A percentile compares a stretch with the other conserved stretches of the same genome.
phyloP scores from a whole-genome alignment of 2,329 filamentous ascomycete genomes.

The Aspergillus pseudoterreus region DNA sequence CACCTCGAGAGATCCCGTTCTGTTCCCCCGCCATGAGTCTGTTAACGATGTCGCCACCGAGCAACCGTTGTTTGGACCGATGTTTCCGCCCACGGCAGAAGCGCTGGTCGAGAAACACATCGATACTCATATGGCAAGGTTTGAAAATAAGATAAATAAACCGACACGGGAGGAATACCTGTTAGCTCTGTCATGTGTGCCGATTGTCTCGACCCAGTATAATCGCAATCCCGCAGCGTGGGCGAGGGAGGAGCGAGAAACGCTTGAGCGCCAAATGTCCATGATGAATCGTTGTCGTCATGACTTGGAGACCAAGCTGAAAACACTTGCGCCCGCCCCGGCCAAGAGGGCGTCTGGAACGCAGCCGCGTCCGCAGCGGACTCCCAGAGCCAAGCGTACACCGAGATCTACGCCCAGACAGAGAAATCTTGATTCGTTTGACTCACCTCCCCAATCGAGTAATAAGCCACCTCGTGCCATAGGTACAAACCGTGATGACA shows the following conservation, averaged over 20 bases:
- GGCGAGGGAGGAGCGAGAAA: slow-evolving; percentile 40
- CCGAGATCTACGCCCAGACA: slow-evolving; percentile 40
- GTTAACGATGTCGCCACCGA: slow-evolving; percentile 31
- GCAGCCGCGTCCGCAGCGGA: slow-evolving; percentile 28
- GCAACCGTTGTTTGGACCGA: slow-evolving; percentile 40
- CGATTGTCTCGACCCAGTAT: slow-evolving; percentile 39
- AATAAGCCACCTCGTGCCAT: slow-evolving; percentile 43
- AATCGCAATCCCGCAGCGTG: slow-evolving; percentile 44
- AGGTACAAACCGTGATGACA: slow-evolving; percentile 72
- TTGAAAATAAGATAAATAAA: slow-evolving; percentile 39
- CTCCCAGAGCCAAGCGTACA: slow-evolving; percentile 35
- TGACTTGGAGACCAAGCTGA: slow-evolving; percentile 29
- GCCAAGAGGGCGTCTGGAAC: slow-evolving; percentile 23
- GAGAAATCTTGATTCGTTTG: slow-evolving; percentile 36
- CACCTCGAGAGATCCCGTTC: slow-evolving; percentile 37
- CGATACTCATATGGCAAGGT: slow-evolving; percentile 39
- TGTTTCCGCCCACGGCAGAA: slow-evolving; percentile 31
- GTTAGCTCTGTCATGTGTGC: slow-evolving; percentile 42
- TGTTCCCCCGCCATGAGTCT: slow-evolving; percentile 40
- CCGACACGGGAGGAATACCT: slow-evolving; percentile 44
- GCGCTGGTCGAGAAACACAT: slow-evolving; percentile 42
- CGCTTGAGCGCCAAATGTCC: slow-evolving; percentile 37
- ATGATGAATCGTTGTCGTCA: slow-evolving; percentile 39
- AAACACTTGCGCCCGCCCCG: slow-evolving; percentile 40
- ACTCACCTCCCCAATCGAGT: slow-evolving; percentile 29